Conservation (phyloP, 2,329 filamentous ascomycete species). For the Fusarium sp. region DNA sequence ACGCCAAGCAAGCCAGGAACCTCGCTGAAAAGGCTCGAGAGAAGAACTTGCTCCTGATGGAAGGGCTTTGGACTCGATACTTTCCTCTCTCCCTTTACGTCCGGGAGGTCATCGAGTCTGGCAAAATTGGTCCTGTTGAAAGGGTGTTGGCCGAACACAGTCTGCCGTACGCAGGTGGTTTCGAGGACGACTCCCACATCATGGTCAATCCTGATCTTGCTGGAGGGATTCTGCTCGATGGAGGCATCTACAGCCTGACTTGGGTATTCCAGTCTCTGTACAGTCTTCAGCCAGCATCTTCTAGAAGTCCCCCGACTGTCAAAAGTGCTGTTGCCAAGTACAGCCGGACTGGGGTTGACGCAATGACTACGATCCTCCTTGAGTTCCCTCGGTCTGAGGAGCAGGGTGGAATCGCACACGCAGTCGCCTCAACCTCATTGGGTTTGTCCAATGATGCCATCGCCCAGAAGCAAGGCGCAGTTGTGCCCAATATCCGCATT, state of each 20-base stretch:
- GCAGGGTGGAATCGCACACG: slow-evolving; percentile 63
- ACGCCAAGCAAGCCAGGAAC: slow-evolving; percentile 78
- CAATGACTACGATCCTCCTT: slow-evolving; percentile 76
- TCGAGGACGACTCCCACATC: slow-evolving; percentile 60
- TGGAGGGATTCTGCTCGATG: slow-evolving; percentile 82
- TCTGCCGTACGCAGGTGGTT: background rate
- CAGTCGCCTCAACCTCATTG: slow-evolving; percentile 71
- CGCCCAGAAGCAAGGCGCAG: background rate
- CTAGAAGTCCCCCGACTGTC: background rate
- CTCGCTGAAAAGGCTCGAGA: slow-evolving; percentile 76
- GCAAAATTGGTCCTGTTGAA: slow-evolving; percentile 69
- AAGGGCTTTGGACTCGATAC: slow-evolving; percentile 90
- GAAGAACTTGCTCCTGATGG: slow-evolving; percentile 82
- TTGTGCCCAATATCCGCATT: slow-evolving; percentile 55
- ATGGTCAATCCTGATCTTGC: slow-evolving; percentile 85
- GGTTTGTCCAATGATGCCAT: background rate
- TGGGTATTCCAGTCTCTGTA: slow-evolving; percentile 63
- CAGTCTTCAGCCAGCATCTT: background rate
- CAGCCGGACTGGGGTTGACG: slow-evolving; percentile 51
- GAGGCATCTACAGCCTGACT: slow-evolving; percentile 87
- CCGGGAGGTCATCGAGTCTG: slow-evolving; percentile 68
- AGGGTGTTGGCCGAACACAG: slow-evolving; percentile 55
- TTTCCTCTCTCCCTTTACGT: slow-evolving; percentile 84
- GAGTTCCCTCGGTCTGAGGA: slow-evolving; percentile 71
- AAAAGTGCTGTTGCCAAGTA: background rate